Conservation (phyloP, 371 early-diverging fungal species). For the Cokeromyces recurvatus region DNA sequence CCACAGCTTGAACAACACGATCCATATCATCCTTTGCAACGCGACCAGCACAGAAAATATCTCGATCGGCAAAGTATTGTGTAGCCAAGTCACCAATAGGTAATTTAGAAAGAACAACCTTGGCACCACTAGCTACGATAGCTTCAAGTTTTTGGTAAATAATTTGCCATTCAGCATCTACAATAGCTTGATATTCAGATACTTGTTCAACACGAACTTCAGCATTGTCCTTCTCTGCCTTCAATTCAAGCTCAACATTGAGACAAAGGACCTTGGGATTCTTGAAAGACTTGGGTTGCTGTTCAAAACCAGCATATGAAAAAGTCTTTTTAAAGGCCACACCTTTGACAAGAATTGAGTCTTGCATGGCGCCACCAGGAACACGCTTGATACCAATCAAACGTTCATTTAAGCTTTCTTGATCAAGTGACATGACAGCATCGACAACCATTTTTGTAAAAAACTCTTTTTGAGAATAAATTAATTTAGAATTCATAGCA, state of each 20-base stretch:
- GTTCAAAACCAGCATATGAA: constrained; percentile 99
- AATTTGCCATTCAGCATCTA: constrained; percentile 99
- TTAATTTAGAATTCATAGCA: constrained; percentile 98
- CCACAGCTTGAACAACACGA: constrained; percentile 95
- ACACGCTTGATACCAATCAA: constrained; percentile 98
- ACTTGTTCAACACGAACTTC: constrained; percentile 98
- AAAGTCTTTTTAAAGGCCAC: constrained; percentile 99
- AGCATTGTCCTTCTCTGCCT: constrained; percentile 99
- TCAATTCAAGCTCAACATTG: constrained; percentile 99
- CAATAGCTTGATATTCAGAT: constrained; percentile 98
- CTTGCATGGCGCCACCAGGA: constrained; percentile 98
- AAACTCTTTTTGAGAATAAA: constrained; percentile 95
- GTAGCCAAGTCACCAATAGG: constrained; percentile 99
- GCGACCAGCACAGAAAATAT: constrained; percentile 99
- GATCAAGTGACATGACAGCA: constrained; percentile 91
- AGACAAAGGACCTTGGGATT: constrained; percentile 94
- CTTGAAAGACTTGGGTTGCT: constrained; percentile 97
- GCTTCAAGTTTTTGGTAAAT: constrained; percentile 98
- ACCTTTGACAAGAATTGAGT: constrained; percentile 95
- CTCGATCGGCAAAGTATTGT: constrained; percentile 99
- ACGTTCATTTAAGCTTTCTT: constrained; percentile 87
- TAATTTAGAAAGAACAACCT: constrained; percentile 98
- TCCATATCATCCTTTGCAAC: constrained; percentile 92
- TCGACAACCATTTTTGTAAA: constrained; percentile 99
- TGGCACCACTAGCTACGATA: constrained; percentile 97